phyloP scores from a whole-genome alignment of 257 asterid genomes.

The Scutellaria galericulata region DNA sequence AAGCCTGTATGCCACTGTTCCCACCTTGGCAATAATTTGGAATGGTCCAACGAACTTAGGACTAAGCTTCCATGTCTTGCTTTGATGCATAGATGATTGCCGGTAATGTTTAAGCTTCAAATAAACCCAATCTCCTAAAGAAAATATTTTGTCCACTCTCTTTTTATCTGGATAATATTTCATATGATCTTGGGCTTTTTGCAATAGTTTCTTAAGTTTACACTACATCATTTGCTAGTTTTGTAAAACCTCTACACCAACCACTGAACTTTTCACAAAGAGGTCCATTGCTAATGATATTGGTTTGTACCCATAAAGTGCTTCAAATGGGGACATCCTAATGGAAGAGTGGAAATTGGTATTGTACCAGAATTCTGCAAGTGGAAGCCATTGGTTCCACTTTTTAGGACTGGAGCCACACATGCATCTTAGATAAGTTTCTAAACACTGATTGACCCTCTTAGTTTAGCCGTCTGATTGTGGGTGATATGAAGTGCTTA shows the following conservation, averaged over 20 bases:
- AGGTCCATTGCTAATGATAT: too few species aligned
- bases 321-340: not conserved
- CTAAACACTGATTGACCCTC: not conserved
- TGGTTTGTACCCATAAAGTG: not conserved
- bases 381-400: too few species aligned
- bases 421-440: too few species aligned
- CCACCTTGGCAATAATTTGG: not conserved
- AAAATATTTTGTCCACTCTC: not conserved
- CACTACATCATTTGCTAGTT: not conserved
- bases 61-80: not conserved
- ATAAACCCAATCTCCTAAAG: slow-evolving; percentile 16
- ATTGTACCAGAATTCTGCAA: too few species aligned
- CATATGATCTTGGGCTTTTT: not conserved
- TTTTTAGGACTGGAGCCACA: too few species aligned
- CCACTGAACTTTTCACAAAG: not conserved
- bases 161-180: not conserved
- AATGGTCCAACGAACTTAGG: slow-evolving; percentile 4
- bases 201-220: not conserved
- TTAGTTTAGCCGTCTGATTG: not conserved
- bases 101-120: not conserved
- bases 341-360: not conserved
- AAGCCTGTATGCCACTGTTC: slow-evolving; percentile 2
- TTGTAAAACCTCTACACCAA: not conserved
- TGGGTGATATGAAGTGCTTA: not conserved
- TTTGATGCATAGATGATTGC: not conserved